Conservation (phyloP, 2,329 filamentous ascomycete genomes). For the Cercospora sp. region DNA sequence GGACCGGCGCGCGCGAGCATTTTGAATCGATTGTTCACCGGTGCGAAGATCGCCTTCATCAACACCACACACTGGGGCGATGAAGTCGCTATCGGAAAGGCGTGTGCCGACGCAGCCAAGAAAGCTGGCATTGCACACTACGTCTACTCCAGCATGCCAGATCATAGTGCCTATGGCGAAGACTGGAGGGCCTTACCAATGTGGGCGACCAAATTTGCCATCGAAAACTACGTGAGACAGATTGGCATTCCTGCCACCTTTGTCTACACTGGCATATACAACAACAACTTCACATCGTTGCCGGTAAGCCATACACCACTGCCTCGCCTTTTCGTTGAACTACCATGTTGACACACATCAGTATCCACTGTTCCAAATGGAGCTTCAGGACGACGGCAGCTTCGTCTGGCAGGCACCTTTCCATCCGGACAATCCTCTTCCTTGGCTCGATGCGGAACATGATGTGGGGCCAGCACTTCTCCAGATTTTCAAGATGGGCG, state of each 20-base stretch:
- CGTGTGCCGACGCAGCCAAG: slow-evolving; percentile 85
- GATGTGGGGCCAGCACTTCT: slow-evolving; percentile 89
- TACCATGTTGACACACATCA: not conserved
- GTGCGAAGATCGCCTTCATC: slow-evolving; percentile 88
- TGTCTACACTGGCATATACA: slow-evolving; percentile 95
- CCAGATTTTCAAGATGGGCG: slow-evolving; percentile 93
- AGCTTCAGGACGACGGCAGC: slow-evolving; percentile 77
- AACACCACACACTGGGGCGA: slow-evolving; percentile 98
- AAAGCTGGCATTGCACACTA: slow-evolving; percentile 83
- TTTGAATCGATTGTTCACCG: slow-evolving; percentile 59
- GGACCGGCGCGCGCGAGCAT: slow-evolving; percentile 36
- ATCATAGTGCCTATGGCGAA: slow-evolving; percentile 77
- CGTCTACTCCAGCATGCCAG: slow-evolving; percentile 96
- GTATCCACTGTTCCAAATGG: slow-evolving; percentile 95
- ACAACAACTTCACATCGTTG: slow-evolving; percentile 57
- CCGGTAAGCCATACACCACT: not conserved
- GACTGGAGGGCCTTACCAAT: slow-evolving; percentile 81
- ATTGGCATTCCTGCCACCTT: slow-evolving; percentile 85
- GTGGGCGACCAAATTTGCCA: slow-evolving; percentile 88
- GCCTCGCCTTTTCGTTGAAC: not conserved
- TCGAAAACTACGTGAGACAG: slow-evolving; percentile 86
- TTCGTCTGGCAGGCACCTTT: slow-evolving; percentile 95
- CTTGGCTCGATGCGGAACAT: slow-evolving; percentile 95
- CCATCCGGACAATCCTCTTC: slow-evolving; percentile 81
- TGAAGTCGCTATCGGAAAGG: slow-evolving; percentile 84